Percentiles rank a stretch among this genome's conserved stretches.
Conservation (phyloP, 108 stramenopile genomes). For the Skeletonema potamos region DNA sequence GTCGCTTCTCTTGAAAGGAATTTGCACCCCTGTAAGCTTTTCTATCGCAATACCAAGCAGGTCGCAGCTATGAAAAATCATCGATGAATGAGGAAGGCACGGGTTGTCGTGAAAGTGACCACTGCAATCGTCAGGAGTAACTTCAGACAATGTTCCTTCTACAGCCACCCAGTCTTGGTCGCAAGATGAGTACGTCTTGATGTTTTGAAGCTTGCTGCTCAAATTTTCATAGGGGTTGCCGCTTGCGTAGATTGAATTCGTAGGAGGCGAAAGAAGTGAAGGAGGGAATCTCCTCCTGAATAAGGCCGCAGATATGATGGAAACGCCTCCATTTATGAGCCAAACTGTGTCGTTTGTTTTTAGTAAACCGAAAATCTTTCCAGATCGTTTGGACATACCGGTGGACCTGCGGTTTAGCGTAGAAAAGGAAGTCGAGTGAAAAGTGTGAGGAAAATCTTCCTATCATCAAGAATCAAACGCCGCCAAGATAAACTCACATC, state of each 20-base stretch:
- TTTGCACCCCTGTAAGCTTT: constrained; percentile 12
- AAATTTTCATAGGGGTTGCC: constrained; percentile 5
- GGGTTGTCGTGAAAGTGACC: constrained; percentile 30
- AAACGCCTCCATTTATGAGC: not conserved
- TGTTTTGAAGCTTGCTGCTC: constrained; percentile 4
- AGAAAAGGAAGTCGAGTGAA: not conserved
- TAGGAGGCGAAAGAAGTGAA: not conserved
- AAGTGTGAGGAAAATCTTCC: not conserved
- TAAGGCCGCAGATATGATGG: constrained; percentile 5
- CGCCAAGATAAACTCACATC: not conserved
- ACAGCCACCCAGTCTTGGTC: constrained; percentile 17
- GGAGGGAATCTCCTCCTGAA: constrained; percentile 27
- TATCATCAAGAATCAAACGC: not conserved
- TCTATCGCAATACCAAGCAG: constrained; percentile 28
- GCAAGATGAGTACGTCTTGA: constrained; percentile 7
- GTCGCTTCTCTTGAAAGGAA: constrained; percentile 16
- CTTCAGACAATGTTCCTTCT: constrained; percentile 19
- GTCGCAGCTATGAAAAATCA: constrained; percentile 29
- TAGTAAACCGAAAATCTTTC: not conserved
- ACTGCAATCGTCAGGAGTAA: constrained; percentile 14
- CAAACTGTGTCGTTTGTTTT: constrained; percentile 2
- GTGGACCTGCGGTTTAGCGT: not conserved
- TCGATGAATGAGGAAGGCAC: constrained; percentile 25
- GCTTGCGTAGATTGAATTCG: not conserved
- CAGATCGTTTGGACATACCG: not conserved